Conservation (phyloP, 768 basidiomycete species). For the Xerocomus potaroensis region DNA sequence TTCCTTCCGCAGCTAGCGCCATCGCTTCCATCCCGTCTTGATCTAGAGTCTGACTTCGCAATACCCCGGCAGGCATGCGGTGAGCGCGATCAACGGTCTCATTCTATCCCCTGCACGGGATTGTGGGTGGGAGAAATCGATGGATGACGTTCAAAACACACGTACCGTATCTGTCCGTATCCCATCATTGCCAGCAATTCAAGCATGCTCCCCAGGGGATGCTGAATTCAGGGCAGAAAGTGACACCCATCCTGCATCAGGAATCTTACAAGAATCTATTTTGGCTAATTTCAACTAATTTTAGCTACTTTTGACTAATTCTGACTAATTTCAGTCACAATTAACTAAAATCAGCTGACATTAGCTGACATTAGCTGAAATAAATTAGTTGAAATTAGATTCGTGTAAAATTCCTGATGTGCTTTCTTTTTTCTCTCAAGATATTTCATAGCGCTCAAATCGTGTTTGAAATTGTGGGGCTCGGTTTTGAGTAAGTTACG, state of each 20-base stretch:
- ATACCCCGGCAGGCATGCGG: conserved; percentile 86
- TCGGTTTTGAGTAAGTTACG: no score
- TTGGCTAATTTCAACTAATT: no score
- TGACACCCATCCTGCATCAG: conserved; percentile 61
- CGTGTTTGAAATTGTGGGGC: conserved; percentile 57
- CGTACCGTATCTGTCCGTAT: no score
- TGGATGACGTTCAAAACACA: no score
- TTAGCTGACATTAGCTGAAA: no score
- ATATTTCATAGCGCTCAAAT: conserved; percentile 75
- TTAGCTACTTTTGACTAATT: no score
- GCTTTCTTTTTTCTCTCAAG: conserved; percentile 65
- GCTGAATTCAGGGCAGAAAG: conserved; percentile 71
- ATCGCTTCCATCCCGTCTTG: conserved; percentile 44
- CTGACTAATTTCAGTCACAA: no score
- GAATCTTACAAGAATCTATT: no score
- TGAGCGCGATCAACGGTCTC: conserved; percentile 73
- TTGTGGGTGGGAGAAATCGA: no score
- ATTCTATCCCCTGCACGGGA: conserved; percentile 54
- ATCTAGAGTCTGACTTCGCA: conserved; percentile 91
- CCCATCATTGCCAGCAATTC: conserved; percentile 75
- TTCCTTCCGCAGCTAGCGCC: conserved; percentile 37
- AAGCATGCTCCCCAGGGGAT: conserved; percentile 55
- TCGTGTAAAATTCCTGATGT: no score
- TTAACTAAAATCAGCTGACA: no score
- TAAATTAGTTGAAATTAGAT: no score